Base-by-base conservation (phyloP, 768 basidiomycete genomes). In the Dictyophora rubrovolvata region DNA sequence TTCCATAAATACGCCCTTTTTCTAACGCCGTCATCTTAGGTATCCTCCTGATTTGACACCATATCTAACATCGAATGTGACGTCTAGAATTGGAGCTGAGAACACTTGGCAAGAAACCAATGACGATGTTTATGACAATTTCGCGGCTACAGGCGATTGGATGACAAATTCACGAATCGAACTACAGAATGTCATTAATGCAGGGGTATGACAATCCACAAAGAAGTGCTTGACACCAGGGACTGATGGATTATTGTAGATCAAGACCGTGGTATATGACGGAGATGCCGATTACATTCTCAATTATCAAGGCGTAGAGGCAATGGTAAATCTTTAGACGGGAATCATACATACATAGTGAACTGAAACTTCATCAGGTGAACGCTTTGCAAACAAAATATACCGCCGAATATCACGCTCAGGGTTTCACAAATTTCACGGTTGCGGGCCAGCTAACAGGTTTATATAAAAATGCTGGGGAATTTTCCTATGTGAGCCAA, bases 401-500 rank as follows among this genome's bases (percentile, higher is more conserved):
- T 67, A 74, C 72, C 2, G 17, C 73, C 0, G 20, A 69, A 21
- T 82, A 73, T 64, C 69, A 75, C 47, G 54, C 69, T 48, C 77
- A 80, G 63, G 18, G 64, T 0, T 82, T 81, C 66, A 62, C 73
- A 11, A 72, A 72, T 50, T 83, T 74, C 68, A 80, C 72, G 0
- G 82, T 84, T 16, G 65, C 71, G 1, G 82, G 82, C 0, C 72
- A 77, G 57, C 59, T 67, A 2, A 71, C 82, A 5, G 83, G 81
- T 2, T 67, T 77, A 35, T 82, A 71, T 70, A 84, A 84, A 71
- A 82, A 81, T 59, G 80, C 82, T 5, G 82, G 81, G 11, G 79
- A 72, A 9, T 75, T 78, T 66, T 80, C 81, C 8, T 83, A 82
- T 61, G 65, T 83, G 14, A 74, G 81, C 42, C n/a, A 28, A 28